Evolutionary conservation across 495 filamentous ascomycete genomes (phyloP).

Genomic region (Aspergillus conjunctus): DNA sequence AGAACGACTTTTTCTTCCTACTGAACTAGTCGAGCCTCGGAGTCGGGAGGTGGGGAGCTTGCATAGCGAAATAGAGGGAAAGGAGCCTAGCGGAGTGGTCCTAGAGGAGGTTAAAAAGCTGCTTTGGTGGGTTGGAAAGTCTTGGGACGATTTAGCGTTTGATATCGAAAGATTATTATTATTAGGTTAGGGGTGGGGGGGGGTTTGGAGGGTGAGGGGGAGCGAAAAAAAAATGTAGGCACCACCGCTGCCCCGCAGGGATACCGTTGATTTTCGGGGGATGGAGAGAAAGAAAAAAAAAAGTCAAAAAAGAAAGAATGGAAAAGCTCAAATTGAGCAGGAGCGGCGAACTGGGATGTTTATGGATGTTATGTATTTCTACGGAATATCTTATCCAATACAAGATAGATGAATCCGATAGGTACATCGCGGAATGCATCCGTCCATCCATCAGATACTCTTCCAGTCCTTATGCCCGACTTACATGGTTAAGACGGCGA

Average conservation of each 20-base stretch:
- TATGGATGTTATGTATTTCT: neutral
- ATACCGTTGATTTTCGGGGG: neutral
- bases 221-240: neutral
- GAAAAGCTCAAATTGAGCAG: neutral
- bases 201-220: neutral
- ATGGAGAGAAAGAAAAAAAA: neutral
- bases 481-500: neutral
- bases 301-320: neutral
- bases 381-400: neutral
- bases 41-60: conserved; percentile 32
- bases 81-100: conserved; percentile 5
- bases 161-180: conserved; percentile 12
- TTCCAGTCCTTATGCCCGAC: neutral
- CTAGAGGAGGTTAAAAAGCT: conserved; percentile 14
- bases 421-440: conserved; percentile 3
- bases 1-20: conserved; percentile 9
- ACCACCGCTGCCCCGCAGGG: neutral
- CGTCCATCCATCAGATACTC: neutral
- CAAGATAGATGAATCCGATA: neutral
- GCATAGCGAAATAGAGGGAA: conserved; percentile 1
- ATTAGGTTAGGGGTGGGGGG: neutral
- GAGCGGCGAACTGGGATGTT: neutral
- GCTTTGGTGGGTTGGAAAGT: conserved; percentile 6
- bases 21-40: conserved; percentile 27
- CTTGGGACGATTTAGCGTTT: conserved; percentile 14